Base-by-base conservation (phyloP, 306 rosid species). In the Carpinus fangiana region DNA sequence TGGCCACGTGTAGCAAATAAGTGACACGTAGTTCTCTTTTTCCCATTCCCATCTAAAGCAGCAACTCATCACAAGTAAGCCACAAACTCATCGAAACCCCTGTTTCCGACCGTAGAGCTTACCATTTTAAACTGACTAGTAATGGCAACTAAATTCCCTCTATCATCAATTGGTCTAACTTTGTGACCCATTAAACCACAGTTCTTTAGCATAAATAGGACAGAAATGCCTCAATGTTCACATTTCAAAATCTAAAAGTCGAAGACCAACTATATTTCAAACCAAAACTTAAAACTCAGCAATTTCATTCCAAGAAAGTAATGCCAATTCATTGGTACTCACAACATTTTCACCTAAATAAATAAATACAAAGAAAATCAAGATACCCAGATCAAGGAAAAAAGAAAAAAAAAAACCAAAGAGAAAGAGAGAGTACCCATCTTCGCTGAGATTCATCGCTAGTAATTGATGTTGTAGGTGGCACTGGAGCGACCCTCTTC, bases 371-470 rank as follows among this genome's bases (percentile, higher is more conserved):
- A 66, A 2, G 48, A 18, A 66, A 18, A 66, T 13, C 54, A 64
- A 31, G 73, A 16, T 43, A 51, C 59, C 41, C 57, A 66, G 85
- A 87, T 82, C 85, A 73, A 5, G 62, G 53, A 17, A 18, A 60
- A 28, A 50, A 16, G 56, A 41, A n/a, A 23, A 9, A 54, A 60
- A 50, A 9, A 54, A 60, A 50, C 20, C 53, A 60, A 79, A 12
- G 14, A 31, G 68, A 20, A 2, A 21, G 34, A 74, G 53, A 59
- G 72, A 50, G 75, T 72, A 94, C 97, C 99, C 99, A 86, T 95
- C 98, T 90, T 95, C 99, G 83, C 97, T 95, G 86, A 86, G 92
- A 71, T 23, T 23, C 26, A 23, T 23, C 26, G 26, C 26, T 23
- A 1, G 26, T 23, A 23, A 23, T 23, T 23, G 26, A 23, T 23